Evolutionary conservation across 345 rosid species (phyloP), one percentile per base, ranked within the genome.

Genomic region (Microthlaspi erraticum): DNA sequence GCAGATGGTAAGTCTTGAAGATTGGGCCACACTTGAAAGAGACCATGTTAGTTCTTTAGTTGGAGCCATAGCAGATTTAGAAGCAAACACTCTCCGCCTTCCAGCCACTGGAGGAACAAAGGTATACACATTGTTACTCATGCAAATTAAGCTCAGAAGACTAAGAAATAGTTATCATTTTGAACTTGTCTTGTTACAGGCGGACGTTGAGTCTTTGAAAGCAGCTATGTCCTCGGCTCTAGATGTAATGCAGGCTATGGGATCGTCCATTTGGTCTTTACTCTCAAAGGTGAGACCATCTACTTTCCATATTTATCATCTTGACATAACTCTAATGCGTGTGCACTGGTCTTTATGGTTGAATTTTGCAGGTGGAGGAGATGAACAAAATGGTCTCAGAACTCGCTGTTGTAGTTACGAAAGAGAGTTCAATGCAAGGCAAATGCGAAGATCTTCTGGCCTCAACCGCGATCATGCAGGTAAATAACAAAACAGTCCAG

Each of bases 21-120:
- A 88, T 61, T 95, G 99, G 98, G 91, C 86, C 46, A 80, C 76
- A 61, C 85, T 90, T 68, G 97, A 92, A 83, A 84, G 81, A 76
- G 94, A 92, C 59, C 96, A 95, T 74, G 58, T 79, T 50, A 72
- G 78, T 74, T 89, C 96, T 63, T 79, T 95, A 87, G 78, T 84
- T 62, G 93, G 92, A 62, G 89, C 89, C 54, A 82, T 85, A 54
- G 87, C 91, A 77, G 98, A 91, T 87, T 79, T 95, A 66, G 87
- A 92, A 82, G 96, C 98, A 2, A 86, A 85, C 79, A 95, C 99
- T 58, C 86, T 87, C 57, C 96, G 92, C 46, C 82, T 95, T 77
- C 99, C 99, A n/a, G 73, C 89, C 10, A 86, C 87, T 33, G 89
- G 88, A 63, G 98, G 96, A 73, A 88, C 98, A 81, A 83, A 81